Conservation (phyloP, 805 yeast species). For the Monosporozyma solicola region DNA sequence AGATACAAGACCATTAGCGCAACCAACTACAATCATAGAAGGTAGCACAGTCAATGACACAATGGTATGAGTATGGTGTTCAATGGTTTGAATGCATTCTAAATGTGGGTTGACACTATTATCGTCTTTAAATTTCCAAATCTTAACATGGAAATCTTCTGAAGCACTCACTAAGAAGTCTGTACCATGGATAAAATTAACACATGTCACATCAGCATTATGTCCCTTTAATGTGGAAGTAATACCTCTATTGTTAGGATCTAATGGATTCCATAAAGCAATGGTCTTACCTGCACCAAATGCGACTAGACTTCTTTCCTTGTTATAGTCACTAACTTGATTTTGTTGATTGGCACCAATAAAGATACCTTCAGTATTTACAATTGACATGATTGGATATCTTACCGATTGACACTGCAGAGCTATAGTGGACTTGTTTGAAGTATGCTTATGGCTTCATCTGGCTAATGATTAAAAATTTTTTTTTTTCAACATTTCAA, state of each 20-base stretch:
- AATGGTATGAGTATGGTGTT: slow-evolving; percentile 42
- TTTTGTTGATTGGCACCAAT: slow-evolving; percentile 66
- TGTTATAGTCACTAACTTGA: slow-evolving; percentile 46
- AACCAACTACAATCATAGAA: slow-evolving; percentile 46
- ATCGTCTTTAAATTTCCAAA: slow-evolving; percentile 42
- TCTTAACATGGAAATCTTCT: slow-evolving; percentile 53
- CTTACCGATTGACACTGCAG: neutral
- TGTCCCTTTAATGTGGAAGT: slow-evolving; percentile 52
- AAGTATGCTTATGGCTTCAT: neutral
- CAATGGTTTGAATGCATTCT: slow-evolving; percentile 27
- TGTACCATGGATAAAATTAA: slow-evolving; percentile 44
- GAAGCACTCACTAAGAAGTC: slow-evolving; percentile 48
- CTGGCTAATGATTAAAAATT: neutral
- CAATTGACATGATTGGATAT: neutral
- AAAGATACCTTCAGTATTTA: slow-evolving; percentile 46
- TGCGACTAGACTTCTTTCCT: slow-evolving; percentile 39
- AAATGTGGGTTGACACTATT: slow-evolving; percentile 4
- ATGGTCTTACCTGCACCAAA: slow-evolving; percentile 61
- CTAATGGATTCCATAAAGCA: slow-evolving; percentile 62
- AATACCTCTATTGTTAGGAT: slow-evolving; percentile 37
- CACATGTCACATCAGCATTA: slow-evolving; percentile 54
- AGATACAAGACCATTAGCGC: slow-evolving; percentile 50
- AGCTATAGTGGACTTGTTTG: neutral
- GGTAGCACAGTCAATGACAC: slow-evolving; percentile 42
- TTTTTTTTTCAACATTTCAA: neutral